Evolutionary conservation across 371 early-diverging fungal genomes (phyloP).

Genomic region (Encephalitozoon cuniculi): DNA sequence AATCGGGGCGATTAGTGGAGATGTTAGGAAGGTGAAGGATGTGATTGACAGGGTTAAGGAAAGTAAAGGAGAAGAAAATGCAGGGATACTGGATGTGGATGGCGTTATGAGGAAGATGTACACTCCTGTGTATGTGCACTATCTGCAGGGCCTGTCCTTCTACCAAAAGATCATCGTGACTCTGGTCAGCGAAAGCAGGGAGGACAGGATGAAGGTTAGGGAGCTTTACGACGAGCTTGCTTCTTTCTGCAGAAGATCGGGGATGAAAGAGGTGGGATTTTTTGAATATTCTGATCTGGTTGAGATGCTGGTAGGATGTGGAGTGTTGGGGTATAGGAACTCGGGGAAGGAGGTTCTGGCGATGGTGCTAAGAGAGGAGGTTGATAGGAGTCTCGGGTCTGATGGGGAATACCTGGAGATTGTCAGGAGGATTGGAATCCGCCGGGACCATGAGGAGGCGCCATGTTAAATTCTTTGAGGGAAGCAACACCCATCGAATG

Average conservation of each 20-base stretch:
- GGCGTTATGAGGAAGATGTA: conserved; percentile 37
- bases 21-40: conserved; percentile 84
- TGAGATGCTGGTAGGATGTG: conserved; percentile 21
- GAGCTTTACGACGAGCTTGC: conserved; percentile 31
- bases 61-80: background rate
- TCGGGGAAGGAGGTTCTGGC: conserved; percentile 27
- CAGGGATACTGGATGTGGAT: conserved; percentile 22
- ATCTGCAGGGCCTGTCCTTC: conserved; percentile 20
- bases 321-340: conserved; percentile 38
- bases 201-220: background rate
- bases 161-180: conserved; percentile 31
- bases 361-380: conserved; percentile 15
- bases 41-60: conserved; percentile 66
- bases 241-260: conserved; percentile 26
- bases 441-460: background rate
- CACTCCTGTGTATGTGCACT: conserved; percentile 6
- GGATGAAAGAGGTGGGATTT: conserved; percentile 28
- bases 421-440: background rate
- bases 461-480: background rate
- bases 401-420: conserved; percentile 22
- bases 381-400: conserved; percentile 12
- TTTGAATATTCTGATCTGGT: conserved; percentile 46
- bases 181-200: conserved; percentile 9
- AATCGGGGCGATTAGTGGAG: conserved; percentile 84
- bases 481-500: background rate